These are phyloP conservation scores for Cyclostephanos tholiformis DNA, from an alignment of 108 stramenopile genomes.

Conservation along the genomic window DNA sequence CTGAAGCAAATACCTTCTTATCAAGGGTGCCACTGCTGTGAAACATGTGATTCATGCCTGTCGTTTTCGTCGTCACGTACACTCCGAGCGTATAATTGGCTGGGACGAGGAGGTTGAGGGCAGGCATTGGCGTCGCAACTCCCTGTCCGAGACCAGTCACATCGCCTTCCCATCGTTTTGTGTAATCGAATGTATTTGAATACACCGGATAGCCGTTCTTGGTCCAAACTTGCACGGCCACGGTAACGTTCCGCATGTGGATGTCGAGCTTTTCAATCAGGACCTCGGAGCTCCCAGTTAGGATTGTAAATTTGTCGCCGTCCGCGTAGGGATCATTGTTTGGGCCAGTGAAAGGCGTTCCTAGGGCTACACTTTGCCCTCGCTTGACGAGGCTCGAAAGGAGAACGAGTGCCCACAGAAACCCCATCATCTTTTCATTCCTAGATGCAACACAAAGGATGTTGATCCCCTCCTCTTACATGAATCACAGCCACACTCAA, in stretches of 20 bases:
- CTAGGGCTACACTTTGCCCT: neutral
- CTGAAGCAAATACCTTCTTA: neutral
- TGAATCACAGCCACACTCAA: too few species aligned
- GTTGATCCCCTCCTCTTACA: too few species aligned
- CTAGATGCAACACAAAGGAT: too few species aligned
- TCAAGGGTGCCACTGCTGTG: neutral
- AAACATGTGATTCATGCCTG: neutral
- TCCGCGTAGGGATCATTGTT: neutral
- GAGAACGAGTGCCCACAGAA: neutral
- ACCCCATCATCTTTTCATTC: neutral
- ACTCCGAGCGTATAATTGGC: neutral
- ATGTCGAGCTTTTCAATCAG: neutral
- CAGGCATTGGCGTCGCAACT: conserved; percentile 3
- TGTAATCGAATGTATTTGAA: neutral
- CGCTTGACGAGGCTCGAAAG: neutral
- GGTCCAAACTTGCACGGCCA: conserved; percentile 1
- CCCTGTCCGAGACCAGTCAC: conserved; percentile 1
- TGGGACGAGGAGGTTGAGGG: neutral
- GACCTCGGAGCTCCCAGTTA: neutral
- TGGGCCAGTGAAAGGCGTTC: conserved; percentile 4
- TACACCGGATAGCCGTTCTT: neutral
- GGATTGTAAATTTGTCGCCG: conserved; percentile 7
- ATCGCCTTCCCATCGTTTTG: neutral
- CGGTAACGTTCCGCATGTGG: conserved; percentile 6
- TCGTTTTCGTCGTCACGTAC: neutral